These are phyloP conservation scores for Aspergillus sclerotiicarbonarius DNA, from an alignment of 495 filamentous ascomycete genomes.

Conservation along the genomic window DNA sequence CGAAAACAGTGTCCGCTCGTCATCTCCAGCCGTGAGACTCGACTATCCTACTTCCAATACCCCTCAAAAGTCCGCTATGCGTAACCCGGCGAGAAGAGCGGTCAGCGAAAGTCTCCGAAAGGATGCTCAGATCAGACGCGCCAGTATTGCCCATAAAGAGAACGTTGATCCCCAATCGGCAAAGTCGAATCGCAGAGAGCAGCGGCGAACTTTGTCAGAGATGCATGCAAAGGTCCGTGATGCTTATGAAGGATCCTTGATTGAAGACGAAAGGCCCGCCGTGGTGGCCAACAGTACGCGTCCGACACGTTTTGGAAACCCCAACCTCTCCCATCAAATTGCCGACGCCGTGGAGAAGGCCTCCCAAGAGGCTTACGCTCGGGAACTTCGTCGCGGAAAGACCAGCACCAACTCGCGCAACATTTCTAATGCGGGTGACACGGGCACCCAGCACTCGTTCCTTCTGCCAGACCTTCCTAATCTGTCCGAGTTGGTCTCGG, in stretches of 20 bases:
- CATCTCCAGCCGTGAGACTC: slow-evolving; percentile 46
- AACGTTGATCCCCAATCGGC: slow-evolving; percentile 38
- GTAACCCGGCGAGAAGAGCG: slow-evolving; percentile 26
- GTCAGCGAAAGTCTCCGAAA: slow-evolving; percentile 44
- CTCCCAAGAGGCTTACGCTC: slow-evolving; percentile 39
- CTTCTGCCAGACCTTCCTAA: slow-evolving; percentile 67
- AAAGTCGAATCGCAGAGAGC: slow-evolving; percentile 32
- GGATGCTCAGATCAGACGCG: slow-evolving; percentile 44
- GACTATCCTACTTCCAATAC: slow-evolving; percentile 43
- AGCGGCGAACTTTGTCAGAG: slow-evolving; percentile 47
- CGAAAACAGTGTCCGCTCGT: slow-evolving; percentile 47
- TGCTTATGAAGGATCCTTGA: slow-evolving; percentile 53
- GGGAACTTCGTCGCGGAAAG: slow-evolving; percentile 35
- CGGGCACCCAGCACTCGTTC: slow-evolving; percentile 56
- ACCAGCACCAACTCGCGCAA: slow-evolving; percentile 17
- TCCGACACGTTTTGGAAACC: slow-evolving; percentile 55
- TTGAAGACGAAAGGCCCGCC: slow-evolving; percentile 51
- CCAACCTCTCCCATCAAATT: slow-evolving; percentile 45
- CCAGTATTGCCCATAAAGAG: slow-evolving; percentile 48
- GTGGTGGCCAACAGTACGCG: slow-evolving; percentile 45
- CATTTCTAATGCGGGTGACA: slow-evolving; percentile 32
- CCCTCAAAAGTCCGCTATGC: slow-evolving; percentile 38
- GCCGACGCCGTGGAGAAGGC: slow-evolving; percentile 45
- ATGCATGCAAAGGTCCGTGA: slow-evolving; percentile 56
- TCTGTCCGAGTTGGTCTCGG: slow-evolving; percentile 69